Conservation (phyloP, 2,329 filamentous ascomycete species). For the Aspergillus hiratsukae region DNA sequence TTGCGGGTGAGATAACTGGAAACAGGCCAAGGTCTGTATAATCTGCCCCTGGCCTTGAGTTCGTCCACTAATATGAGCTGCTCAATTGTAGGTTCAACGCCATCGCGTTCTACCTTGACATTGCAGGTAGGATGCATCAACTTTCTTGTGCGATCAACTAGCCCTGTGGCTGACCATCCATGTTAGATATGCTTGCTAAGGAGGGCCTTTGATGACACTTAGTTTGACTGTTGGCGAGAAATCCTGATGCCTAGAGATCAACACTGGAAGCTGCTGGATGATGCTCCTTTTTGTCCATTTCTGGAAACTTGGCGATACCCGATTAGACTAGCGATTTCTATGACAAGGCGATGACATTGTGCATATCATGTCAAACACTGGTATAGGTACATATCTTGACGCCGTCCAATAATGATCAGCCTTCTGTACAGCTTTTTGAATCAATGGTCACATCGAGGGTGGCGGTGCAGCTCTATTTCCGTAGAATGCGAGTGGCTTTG, state of each 20-base stretch:
- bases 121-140: conserved; percentile 49
- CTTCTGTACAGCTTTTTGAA: background rate
- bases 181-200: conserved; percentile 62
- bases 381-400: background rate
- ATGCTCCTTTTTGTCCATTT: background rate
- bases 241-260: conserved; percentile 16
- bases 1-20: conserved; percentile 53
- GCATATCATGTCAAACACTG: background rate
- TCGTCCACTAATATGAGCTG: conserved; percentile 10
- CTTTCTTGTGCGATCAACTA: background rate
- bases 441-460: conserved; percentile 3
- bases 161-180: conserved; percentile 3
- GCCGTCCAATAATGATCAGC: background rate
- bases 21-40: conserved; percentile 49
- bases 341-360: background rate
- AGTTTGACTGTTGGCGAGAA: conserved; percentile 4
- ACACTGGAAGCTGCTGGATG: background rate
- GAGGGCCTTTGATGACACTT: conserved; percentile 47
- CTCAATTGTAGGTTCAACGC: conserved; percentile 56
- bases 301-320: conserved; percentile 6
- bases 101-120: conserved; percentile 60
- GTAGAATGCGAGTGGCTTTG: conserved; percentile 1
- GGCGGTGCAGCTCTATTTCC: conserved; percentile 16
- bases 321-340: background rate
- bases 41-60: background rate